These are phyloP conservation scores for Heliocybe sulcata DNA, from an alignment of 1,284 basidiomycete species.

Conservation along the genomic window DNA sequence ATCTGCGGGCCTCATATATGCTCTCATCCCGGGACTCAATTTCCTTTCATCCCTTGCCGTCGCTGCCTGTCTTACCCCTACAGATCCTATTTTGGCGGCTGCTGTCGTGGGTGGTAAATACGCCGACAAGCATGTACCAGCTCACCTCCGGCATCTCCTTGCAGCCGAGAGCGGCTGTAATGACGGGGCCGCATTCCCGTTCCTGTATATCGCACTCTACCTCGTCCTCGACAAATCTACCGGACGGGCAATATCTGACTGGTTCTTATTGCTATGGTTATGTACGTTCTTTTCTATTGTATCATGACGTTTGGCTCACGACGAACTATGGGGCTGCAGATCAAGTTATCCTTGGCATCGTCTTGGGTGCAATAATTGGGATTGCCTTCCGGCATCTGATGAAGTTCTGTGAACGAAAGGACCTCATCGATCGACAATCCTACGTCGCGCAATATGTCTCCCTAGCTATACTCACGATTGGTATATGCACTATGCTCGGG, in stretches of 20 bases:
- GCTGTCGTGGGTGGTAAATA: slow-evolving; percentile 95
- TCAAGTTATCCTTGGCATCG: slow-evolving; percentile 76
- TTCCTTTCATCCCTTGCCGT: slow-evolving; percentile 87
- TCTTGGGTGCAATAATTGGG: slow-evolving; percentile 79
- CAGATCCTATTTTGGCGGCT: slow-evolving; percentile 90
- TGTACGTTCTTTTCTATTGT: slow-evolving; percentile 37
- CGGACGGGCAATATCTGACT: slow-evolving; percentile 65
- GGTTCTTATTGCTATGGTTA: slow-evolving; percentile 83
- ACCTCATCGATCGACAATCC: slow-evolving; percentile 93
- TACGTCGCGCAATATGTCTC: slow-evolving; percentile 78
- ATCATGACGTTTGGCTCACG: slow-evolving; percentile 5
- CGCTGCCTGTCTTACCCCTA: slow-evolving; percentile 93
- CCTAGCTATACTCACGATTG: slow-evolving; percentile 76
- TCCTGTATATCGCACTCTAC: slow-evolving; percentile 91
- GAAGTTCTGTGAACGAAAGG: slow-evolving; percentile 88
- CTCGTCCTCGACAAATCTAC: slow-evolving; percentile 69
- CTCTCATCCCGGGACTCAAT: slow-evolving; percentile 78
- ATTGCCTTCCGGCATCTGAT: slow-evolving; percentile 86
- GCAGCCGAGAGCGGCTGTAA: slow-evolving; percentile 93
- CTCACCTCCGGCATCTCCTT: slow-evolving; percentile 86
- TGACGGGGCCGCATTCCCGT: slow-evolving; percentile 95
- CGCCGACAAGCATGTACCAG: slow-evolving; percentile 96
- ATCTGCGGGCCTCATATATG: slow-evolving; percentile 84
- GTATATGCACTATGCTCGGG: slow-evolving; percentile 81
- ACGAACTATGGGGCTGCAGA: slow-evolving; percentile 43